Evolutionary conservation across 2,329 filamentous ascomycete species (phyloP).

Genomic region (Colletotrichum spaethianum): DNA sequence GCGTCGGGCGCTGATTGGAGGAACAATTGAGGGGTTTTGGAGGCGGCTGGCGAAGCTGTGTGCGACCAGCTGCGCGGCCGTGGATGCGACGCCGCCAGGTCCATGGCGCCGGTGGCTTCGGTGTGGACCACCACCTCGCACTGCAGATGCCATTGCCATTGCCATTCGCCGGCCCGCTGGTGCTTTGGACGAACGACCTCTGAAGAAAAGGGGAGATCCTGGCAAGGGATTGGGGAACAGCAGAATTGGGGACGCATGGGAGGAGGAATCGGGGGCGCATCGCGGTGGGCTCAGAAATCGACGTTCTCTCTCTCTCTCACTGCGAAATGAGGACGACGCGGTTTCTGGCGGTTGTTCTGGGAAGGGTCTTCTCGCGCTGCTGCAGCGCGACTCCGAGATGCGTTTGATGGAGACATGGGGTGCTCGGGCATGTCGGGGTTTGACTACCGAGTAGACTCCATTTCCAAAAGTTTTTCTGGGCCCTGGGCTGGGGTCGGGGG

Average conservation of each 20-base stretch:
- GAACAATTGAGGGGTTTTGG: constrained; percentile 42
- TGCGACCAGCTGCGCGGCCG: background rate
- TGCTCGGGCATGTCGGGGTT: constrained; percentile 13
- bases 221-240: constrained; percentile 22
- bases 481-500: constrained; percentile 1
- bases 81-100: background rate
- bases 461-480: background rate
- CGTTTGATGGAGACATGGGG: constrained; percentile 11
- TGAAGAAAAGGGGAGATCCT: constrained; percentile 10
- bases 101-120: constrained; percentile 3
- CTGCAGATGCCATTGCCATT: background rate
- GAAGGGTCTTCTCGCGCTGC: background rate
- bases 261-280: constrained; percentile 23
- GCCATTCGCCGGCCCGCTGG: constrained; percentile 15
- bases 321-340: background rate
- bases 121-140: background rate
- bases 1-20: constrained; percentile 37
- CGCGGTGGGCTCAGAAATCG: background rate
- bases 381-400: constrained; percentile 8
- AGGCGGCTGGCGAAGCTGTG: background rate
- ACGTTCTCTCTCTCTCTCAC: background rate
- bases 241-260: constrained; percentile 1
- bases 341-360: background rate
- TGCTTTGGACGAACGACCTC: background rate
- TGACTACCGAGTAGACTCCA: background rate